A percentile compares a stretch with the other conserved stretches of the same genome.
Evolutionary conservation across 768 basidiomycete genomes (phyloP).

Genomic region (Trametopsis cervina): DNA sequence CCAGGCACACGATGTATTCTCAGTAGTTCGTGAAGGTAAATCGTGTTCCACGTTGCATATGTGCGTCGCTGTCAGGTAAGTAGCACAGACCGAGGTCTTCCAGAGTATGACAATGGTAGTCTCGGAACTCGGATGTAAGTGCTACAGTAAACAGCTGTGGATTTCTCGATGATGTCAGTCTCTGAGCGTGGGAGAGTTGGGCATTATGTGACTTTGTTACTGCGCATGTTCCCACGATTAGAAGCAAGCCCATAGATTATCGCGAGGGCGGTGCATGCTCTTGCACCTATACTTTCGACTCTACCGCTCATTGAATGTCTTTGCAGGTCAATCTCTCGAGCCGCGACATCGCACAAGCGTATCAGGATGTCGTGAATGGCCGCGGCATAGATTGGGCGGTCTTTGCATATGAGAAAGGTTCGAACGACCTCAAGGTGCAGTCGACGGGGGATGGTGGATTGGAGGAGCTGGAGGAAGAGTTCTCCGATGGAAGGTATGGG

Average conservation of each 20-base stretch:
- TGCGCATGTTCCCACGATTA: background rate
- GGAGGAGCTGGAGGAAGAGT: slow-evolving; percentile 89
- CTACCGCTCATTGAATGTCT: slow-evolving; percentile 44
- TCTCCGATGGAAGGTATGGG: slow-evolving; percentile 82
- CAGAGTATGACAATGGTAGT: too few species aligned
- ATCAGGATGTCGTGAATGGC: slow-evolving; percentile 65
- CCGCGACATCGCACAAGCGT: slow-evolving; percentile 64
- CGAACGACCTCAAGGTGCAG: slow-evolving; percentile 86
- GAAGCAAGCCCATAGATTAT: background rate
- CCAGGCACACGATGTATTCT: too few species aligned
- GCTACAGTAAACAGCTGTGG: too few species aligned
- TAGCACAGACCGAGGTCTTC: too few species aligned
- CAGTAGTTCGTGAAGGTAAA: too few species aligned
- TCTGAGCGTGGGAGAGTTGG: too few species aligned
- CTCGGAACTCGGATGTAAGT: too few species aligned
- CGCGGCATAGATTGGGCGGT: slow-evolving; percentile 70
- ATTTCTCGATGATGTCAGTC: too few species aligned
- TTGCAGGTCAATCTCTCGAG: slow-evolving; percentile 74
- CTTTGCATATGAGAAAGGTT: slow-evolving; percentile 73
- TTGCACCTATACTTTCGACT: background rate
- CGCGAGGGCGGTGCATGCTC: background rate
- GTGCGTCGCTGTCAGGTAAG: too few species aligned
- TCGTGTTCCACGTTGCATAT: too few species aligned
- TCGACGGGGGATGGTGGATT: slow-evolving; percentile 81
- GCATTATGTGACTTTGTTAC: background rate